These are phyloP conservation scores for Cryptomeria japonica DNA, from an alignment of 75 land plant genomes.

Conservation along the genomic window DNA sequence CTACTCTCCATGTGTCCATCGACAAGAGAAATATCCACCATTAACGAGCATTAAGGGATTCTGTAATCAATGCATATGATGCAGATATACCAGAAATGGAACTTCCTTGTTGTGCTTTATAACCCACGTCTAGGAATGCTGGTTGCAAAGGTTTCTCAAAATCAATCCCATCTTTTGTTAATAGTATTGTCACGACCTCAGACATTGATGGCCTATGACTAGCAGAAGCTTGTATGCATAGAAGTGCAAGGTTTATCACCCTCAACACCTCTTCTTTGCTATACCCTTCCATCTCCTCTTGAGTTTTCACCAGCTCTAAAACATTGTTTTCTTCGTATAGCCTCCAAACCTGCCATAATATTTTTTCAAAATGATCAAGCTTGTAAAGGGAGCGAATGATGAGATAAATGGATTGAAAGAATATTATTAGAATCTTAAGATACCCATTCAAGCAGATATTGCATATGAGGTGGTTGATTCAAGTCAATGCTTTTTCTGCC, in stretches of 20 bases:
- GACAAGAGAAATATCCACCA: too few relatives aligned
- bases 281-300: conserved; percentile 13
- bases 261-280: conserved; percentile 22
- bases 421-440: too few relatives aligned
- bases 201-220: conserved; percentile 35
- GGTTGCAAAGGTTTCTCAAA: neutral
- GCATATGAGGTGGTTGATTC: too few relatives aligned
- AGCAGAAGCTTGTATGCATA: conserved; percentile 31
- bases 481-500: too few relatives aligned
- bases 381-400: too few relatives aligned
- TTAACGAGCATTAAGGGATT: neutral
- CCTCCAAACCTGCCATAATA: conserved; percentile 33
- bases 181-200: conserved; percentile 19
- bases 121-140: too few relatives aligned
- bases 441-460: too few relatives aligned
- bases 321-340: conserved; percentile 21
- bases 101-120: neutral
- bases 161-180: neutral
- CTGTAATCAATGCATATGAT: neutral
- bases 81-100: neutral
- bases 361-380: too few relatives aligned
- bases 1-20: too few relatives aligned
- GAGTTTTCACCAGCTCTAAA: conserved; percentile 13
- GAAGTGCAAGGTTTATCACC: conserved; percentile 32
- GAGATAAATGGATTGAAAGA: too few relatives aligned